Percentiles rank a stretch among this genome's conserved stretches.
phyloP scores from a whole-genome alignment of 2,329 filamentous ascomycete species.

The Venturia carpophila region DNA sequence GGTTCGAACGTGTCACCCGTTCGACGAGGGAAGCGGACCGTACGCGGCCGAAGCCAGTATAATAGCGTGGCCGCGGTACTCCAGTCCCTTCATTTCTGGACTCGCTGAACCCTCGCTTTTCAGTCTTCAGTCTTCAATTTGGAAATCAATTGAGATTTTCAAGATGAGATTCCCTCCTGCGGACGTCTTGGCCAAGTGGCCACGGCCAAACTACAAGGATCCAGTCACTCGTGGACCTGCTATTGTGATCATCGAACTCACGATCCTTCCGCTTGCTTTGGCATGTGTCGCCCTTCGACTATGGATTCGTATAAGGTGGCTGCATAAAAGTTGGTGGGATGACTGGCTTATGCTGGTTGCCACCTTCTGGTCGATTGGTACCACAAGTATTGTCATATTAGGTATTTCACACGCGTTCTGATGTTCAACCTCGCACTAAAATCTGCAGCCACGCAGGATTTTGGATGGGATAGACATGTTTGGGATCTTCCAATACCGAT shows the following conservation, averaged over 20 bases:
- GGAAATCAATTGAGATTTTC: not conserved
- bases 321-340: slow-evolving; percentile 33
- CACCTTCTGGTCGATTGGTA: slow-evolving; percentile 26
- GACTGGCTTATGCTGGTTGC: slow-evolving; percentile 33
- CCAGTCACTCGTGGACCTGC: slow-evolving; percentile 19
- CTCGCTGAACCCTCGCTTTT: slow-evolving; percentile 9
- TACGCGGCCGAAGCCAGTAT: slow-evolving; percentile 4
- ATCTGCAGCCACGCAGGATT: slow-evolving; percentile 28
- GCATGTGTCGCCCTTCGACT: slow-evolving; percentile 30
- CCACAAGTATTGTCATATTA: slow-evolving; percentile 16
- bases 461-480: slow-evolving; percentile 33
- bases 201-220: slow-evolving; percentile 18
- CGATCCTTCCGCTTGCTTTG: slow-evolving; percentile 31
- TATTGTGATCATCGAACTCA: slow-evolving; percentile 25
- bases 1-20: not conserved
- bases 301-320: slow-evolving; percentile 31
- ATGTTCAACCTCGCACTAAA: not conserved
- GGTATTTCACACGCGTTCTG: slow-evolving; percentile 11
- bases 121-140: slow-evolving; percentile 12
- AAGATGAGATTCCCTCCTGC: slow-evolving; percentile 17
- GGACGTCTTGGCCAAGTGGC: slow-evolving; percentile 15
- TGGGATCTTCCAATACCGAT: slow-evolving; percentile 27
- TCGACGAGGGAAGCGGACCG: not conserved
- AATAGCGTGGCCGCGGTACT: slow-evolving; percentile 4
- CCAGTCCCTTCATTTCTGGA: not conserved